Base-by-base conservation (phyloP, 192 early-diverging fungal genomes). In the Coemansia sp. region DNA sequence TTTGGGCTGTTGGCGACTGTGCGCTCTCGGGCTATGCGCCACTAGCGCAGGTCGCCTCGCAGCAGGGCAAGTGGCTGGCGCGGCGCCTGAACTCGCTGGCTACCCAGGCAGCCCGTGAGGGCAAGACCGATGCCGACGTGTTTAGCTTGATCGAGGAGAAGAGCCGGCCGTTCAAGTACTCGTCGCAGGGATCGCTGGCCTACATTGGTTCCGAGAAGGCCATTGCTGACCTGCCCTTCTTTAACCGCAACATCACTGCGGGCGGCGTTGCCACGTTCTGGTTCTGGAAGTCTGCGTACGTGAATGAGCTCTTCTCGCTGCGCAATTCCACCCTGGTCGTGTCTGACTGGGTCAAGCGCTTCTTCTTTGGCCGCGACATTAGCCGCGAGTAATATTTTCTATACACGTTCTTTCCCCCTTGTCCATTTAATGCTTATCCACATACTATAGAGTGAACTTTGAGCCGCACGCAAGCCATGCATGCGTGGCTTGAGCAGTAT, bases 161-260 rank as follows among this genome's bases (percentile, higher is more conserved):
- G 28, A 61, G 59, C 39, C 58, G 66, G 23, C 89, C 91, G 53
- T 94, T 92, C 83, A 85, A 89, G 61, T 97, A 95, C 84, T 84
- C 88, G 48, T 91, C 93, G 61, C 85, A 91, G 68, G 95, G 94
- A 28, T 92, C 92, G 9, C 72, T 97, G 45, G 94, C 93, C 14
- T 96, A 97, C 73, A 91, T 97, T 83, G 93, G 94, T 10, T 86
- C 86, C n/a, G 95, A 98, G 65, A 89, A 90, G 79, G 95, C 94
- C 37, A 95, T 97, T 79, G 94, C 94, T 4, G 94, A 98, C 62
- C 70, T 97, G n/a, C 95, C 93, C 14, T 83, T 90, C 69, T 77
- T 86, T 71, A 84, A 85, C 77, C 83, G 83, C 55, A 89, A 88
- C 62, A 76, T 90, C 18, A 83, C 87, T 1, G 79, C 87, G 3